Base-by-base conservation (phyloP, 345 rosid genomes). In the Eucalyptus polybractea region DNA sequence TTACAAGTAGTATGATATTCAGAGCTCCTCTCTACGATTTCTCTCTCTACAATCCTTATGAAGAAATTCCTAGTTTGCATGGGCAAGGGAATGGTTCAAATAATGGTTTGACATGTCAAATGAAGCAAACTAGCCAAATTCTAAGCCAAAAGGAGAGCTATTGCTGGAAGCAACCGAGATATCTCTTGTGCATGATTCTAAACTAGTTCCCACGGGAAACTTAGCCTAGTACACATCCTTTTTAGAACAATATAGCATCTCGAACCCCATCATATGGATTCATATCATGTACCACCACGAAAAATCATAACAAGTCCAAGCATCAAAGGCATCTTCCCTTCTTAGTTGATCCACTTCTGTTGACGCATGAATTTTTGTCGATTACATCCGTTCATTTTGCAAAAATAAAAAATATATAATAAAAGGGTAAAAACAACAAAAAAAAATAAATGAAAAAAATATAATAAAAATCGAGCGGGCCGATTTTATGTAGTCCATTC, bases 21-120 rank as follows among this genome's bases (percentile, higher is more conserved):
- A 56, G 0, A 56, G 29, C 3, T 56, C 1, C 62, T 24, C 3
- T 24, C 13, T 56, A 24, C 0, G 4, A 24, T 56, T 24, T 56
- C 29, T 56, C 6, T 56, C 29, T 56, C 1, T 56, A 24, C 29
- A 0, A 56, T 22, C 6, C 1, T 56, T 1, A 22, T 24, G 29
- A 24, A 56, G 62, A 25, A 10, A 56, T 25, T 5, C 13, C 29
- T 22, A 56, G 2, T 56, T 25, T 31, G 21, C 58, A 53, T 53
- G 58, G 56, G 24, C 1, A 53, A 53, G 58, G 58, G 58, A 53
- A 53, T 53, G 58, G 21, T 67, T 67, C 22, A 67, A 31, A 67
- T 67, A 17, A 67, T n/a, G 42, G 22, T 15, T 67, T 31, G 40
- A 31, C 40, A 67, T 16, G 22, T 67, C 17, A 67, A 67, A 31